Percentiles rank a stretch among this genome's conserved stretches.
Evolutionary conservation across 2,329 filamentous ascomycete genomes (phyloP).

Genomic region (Aspergillus floridensis): DNA sequence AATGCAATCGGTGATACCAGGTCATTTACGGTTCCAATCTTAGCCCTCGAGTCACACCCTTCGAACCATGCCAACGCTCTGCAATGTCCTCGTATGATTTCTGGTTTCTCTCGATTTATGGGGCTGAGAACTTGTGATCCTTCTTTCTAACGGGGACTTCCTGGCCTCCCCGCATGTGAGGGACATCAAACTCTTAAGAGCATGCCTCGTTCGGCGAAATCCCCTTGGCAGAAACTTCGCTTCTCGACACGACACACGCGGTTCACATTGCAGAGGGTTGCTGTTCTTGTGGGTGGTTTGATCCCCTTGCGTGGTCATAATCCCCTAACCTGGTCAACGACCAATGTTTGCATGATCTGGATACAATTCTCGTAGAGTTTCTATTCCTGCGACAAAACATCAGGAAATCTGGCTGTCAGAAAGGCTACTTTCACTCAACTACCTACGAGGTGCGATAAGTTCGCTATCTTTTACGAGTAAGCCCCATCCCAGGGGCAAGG

Average conservation of each 20-base stretch:
- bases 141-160: background rate
- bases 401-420: background rate
- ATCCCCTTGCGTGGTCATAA: background rate
- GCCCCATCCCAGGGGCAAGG: background rate
- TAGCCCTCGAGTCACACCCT: slow-evolving; percentile 4
- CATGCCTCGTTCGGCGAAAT: background rate
- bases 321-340: background rate
- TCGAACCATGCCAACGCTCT: background rate
- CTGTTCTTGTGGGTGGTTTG: background rate
- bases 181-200: background rate
- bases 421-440: background rate
- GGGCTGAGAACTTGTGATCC: background rate
- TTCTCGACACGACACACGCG: no score
- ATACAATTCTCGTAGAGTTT: background rate
- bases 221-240: no score
- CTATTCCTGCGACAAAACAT: background rate
- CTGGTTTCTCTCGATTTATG: background rate
- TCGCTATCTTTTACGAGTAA: background rate
- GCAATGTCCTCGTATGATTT: background rate
- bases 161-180: background rate
- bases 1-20: slow-evolving; percentile 19
- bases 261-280: background rate
- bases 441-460: background rate
- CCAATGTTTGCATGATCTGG: background rate
- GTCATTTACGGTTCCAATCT: slow-evolving; percentile 1